Percentiles rank a stretch among this genome's conserved stretches.
Evolutionary conservation across 192 early-diverging fungal species (phyloP).

Genomic region (Coemansia sp.): DNA sequence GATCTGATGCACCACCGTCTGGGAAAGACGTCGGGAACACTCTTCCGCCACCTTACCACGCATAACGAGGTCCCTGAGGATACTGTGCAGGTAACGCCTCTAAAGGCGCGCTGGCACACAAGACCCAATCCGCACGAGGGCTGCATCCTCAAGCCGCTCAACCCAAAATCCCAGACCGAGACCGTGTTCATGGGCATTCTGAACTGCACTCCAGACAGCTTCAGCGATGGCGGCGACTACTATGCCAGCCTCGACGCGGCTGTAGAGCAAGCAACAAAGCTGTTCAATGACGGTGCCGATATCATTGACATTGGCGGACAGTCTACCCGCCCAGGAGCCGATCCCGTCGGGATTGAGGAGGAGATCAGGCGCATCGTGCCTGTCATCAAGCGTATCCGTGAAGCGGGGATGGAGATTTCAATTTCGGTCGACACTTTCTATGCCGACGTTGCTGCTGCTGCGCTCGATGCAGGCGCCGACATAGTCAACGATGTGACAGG

Average conservation of each 20-base stretch:
- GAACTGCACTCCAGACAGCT: slow-evolving; percentile 96
- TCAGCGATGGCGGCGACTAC: slow-evolving; percentile 89
- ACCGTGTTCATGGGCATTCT: slow-evolving; percentile 96
- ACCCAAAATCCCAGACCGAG: slow-evolving; percentile 45
- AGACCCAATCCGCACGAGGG: slow-evolving; percentile 25
- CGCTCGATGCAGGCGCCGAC: slow-evolving; percentile 89
- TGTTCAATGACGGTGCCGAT: slow-evolving; percentile 79
- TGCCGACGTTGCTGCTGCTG: slow-evolving; percentile 79
- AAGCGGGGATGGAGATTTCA: slow-evolving; percentile 59
- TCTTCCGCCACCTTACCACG: slow-evolving; percentile 60
- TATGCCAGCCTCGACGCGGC: slow-evolving; percentile 67
- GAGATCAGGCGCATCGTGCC: slow-evolving; percentile 86
- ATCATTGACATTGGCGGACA: slow-evolving; percentile 96
- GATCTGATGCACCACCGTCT: slow-evolving; percentile 87
- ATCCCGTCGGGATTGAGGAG: slow-evolving; percentile 71
- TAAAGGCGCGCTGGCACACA: slow-evolving; percentile 15
- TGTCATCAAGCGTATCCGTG: slow-evolving; percentile 77
- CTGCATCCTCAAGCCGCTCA: slow-evolving; percentile 61
- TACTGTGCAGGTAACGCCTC: slow-evolving; percentile 56
- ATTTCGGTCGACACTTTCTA: slow-evolving; percentile 96
- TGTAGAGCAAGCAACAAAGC: slow-evolving; percentile 63
- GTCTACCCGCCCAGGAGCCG: slow-evolving; percentile 87
- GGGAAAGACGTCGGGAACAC: slow-evolving; percentile 71
- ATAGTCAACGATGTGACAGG: slow-evolving; percentile 96
- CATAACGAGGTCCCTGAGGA: slow-evolving; percentile 58